A percentile compares a stretch with the other conserved stretches of the same genome.
These are phyloP conservation scores for Chlorella variabilis DNA, from an alignment of 163 green algal genomes.

Conservation along the genomic window DNA sequence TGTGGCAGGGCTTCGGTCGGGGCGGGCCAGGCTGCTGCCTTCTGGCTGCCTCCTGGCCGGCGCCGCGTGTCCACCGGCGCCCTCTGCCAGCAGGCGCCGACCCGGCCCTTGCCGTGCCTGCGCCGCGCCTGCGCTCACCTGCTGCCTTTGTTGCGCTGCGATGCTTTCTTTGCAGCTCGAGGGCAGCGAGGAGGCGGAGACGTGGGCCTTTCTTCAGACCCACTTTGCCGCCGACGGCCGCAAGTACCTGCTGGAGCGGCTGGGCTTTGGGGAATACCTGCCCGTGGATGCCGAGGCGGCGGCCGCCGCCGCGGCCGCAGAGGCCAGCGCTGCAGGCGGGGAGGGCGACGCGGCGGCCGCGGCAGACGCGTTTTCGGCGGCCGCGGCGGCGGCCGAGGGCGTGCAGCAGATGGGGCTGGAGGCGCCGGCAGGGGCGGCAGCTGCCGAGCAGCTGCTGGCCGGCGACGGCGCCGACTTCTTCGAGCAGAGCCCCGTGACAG, in stretches of 20 bases:
- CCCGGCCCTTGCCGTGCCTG: too few species aligned
- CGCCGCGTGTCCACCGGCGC: too few species aligned
- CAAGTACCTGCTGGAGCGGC: slow-evolving; percentile 80
- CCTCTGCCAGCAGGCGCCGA: too few species aligned
- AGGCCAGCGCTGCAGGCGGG: slow-evolving; percentile 9
- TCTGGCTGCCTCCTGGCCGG: too few species aligned
- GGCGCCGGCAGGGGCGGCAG: slow-evolving; percentile 31
- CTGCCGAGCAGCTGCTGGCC: slow-evolving; percentile 17
- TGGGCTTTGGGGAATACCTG: slow-evolving; percentile 85
- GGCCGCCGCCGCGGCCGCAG: too few species aligned
- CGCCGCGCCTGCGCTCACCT: not conserved
- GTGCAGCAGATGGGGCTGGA: slow-evolving; percentile 19
- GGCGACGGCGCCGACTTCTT: slow-evolving; percentile 65
- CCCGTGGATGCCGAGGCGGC: too few species aligned
- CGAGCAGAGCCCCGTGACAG: slow-evolving; percentile 34
- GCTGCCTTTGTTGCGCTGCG: too few species aligned
- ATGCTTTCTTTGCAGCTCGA: not conserved
- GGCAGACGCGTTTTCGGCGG: not conserved
- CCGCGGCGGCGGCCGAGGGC: not conserved
- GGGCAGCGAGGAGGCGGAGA: slow-evolving; percentile 77
- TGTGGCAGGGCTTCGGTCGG: too few species aligned
- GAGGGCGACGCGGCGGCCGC: slow-evolving; percentile 10
- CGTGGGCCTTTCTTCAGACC: slow-evolving; percentile 91
- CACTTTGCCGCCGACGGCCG: slow-evolving; percentile 92
- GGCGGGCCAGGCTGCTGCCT: too few species aligned